Evolutionary conservation across 2,329 filamentous ascomycete genomes (phyloP), one percentile per base, ranked within the genome.

Genomic region (Aspergillus candidus): DNA sequence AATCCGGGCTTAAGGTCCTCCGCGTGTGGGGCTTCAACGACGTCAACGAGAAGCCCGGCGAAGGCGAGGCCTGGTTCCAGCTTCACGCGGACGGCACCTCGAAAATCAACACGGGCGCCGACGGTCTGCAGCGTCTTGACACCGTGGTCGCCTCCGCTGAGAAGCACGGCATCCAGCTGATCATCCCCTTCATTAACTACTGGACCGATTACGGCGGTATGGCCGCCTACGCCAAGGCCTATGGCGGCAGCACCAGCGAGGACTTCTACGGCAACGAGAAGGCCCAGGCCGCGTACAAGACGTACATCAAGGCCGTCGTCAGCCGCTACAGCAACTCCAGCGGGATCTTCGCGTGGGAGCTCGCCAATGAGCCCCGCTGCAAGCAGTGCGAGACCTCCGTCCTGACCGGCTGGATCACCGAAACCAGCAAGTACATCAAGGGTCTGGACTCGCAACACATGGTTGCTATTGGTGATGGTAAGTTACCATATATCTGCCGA

Each of bases 151-250:
- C 71, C 34, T 68, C 76, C 0, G 81, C 80, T 3, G 78, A 82
- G 59, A 69, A 70, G 43, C 70, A 77, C 43, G 76, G 76, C 10
- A 70, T 84, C 52, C 80, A 81, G 60, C 66, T 84, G 6, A 80
- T 84, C 48, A 78, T 60, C 30, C 52, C 54, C 36, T 56, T 61
- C 34, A 77, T 84, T 43, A 85, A 86, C 66, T 79, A 84, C 65
- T 86, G 81, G 80, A 70, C 69, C 35, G 82, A 84, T 57, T 84
- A 82, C 39, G 80, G 80, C 18, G 80, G 80, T 38, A 82, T 83
- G 64, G 68, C 70, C 13, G 75, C 75, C 3, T 83, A 82, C 54
- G 72, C 72, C 40, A 66, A 60, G 4, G 75, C 73, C 2, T 81
- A 77, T 47, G 78, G 75, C 32, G 73, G 73, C 44, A 62, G 60